Percentiles rank a stretch among this genome's conserved stretches.
Conservation (phyloP, 2,329 filamentous ascomycete species). For the Cylindrodendrum hubeiense region DNA sequence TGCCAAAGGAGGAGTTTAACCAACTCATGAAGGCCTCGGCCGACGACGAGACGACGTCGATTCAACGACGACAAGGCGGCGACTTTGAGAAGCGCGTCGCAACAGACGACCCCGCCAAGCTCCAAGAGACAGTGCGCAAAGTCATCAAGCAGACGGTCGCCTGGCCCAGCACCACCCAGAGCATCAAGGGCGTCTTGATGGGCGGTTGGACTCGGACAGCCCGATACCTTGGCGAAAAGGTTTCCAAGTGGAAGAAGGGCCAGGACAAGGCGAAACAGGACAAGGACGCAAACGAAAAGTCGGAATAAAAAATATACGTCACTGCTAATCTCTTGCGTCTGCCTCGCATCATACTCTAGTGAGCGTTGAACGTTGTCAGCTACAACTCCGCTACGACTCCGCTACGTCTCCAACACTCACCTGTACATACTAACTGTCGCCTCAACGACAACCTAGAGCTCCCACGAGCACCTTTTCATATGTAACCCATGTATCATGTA, state of each 20-base stretch:
- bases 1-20: conserved; percentile 86
- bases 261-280: conserved; percentile 42
- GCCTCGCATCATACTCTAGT: background rate
- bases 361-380: background rate
- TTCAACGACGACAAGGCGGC: conserved; percentile 82
- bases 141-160: conserved; percentile 90
- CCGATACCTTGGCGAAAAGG: conserved; percentile 87
- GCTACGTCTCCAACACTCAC: too few relatives aligned
- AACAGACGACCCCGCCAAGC: conserved; percentile 71
- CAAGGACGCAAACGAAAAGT: conserved; percentile 23
- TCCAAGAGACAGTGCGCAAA: conserved; percentile 77
- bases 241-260: conserved; percentile 71
- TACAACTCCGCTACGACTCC: too few relatives aligned
- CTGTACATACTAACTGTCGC: background rate
- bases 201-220: conserved; percentile 77
- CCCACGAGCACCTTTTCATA: background rate
- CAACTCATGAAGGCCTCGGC: conserved; percentile 83
- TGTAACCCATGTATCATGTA: background rate
- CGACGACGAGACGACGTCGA: conserved; percentile 76
- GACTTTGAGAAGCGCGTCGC: conserved; percentile 90
- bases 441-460: background rate
- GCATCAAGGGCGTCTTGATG: conserved; percentile 85
- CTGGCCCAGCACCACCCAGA: conserved; percentile 93
- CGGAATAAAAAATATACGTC: conserved; percentile 24
- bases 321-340: background rate